Evolutionary conservation across 148 eudicot genomes (phyloP), one percentile per base, ranked within the genome.

Genomic region (Rhododendron kiyosumense): DNA sequence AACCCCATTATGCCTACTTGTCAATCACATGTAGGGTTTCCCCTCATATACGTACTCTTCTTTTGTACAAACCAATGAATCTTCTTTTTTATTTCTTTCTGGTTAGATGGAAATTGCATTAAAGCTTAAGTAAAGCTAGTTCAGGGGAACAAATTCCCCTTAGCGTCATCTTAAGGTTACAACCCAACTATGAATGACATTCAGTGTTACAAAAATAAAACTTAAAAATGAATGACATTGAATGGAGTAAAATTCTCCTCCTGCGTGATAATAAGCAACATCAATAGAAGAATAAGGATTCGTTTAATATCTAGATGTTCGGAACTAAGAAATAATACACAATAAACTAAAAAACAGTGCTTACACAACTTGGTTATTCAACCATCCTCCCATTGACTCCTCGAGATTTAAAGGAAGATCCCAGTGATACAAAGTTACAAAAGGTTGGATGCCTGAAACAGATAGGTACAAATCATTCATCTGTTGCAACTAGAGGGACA

Each of bases 331-430:
- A 46, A 45, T 4, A 78, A 48, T n/a, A 24, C 0, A 4, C 26
- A 49, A 46, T 51, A 88, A 52, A 61, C 59, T 67, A 34, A 85
- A 59, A 32, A 59, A 36, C 5, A 28, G 63, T 13, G 49, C 96
- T 93, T 89, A 95, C 96, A 89, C 96, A 75, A 94, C 88, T 81
- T 94, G 88, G 89, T 91, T 88, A 88, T 88, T 90, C 86, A 91
- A 81, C 96, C 98, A 95, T 74, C 98, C 96, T 84, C 90, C 98
- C 67, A 92, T 89, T n/a, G 93, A 87, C 88, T 95, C 93, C 67
- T 93, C 86, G 88, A 95, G 96, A 88, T 92, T 90, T 77, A 91
- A 88, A 67, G 98, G 98, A 89, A 95, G 94, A 92, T 95, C 98
- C 98, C 98, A 95, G 85, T 95, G 98, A 86, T 93, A 94, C 83